These are phyloP conservation scores for Aureobasidium sp. DNA, from an alignment of 2,329 filamentous ascomycete species.

Conservation along the genomic window DNA sequence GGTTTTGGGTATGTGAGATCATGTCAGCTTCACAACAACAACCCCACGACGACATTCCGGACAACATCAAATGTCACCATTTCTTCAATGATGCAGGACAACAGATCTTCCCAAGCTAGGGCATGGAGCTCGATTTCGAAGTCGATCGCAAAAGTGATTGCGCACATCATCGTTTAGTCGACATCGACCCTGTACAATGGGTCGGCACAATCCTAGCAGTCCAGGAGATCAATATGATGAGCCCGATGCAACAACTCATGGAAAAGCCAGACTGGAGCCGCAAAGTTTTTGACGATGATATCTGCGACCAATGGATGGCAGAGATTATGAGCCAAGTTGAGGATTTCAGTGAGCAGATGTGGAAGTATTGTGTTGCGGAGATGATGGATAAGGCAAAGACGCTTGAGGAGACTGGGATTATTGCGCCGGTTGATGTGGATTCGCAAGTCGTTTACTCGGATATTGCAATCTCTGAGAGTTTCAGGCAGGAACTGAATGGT, in stretches of 20 bases:
- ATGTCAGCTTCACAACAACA: not conserved
- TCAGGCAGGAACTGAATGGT: constrained; percentile 38
- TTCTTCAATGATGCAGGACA: not conserved
- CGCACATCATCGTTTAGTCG: not conserved
- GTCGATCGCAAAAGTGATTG: not conserved
- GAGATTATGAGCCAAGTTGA: constrained; percentile 19
- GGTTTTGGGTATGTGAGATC: too few species aligned
- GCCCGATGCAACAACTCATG: constrained; percentile 26
- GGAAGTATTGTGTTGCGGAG: constrained; percentile 35
- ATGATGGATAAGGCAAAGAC: constrained; percentile 44
- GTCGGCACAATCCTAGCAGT: constrained; percentile 3
- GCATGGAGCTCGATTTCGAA: not conserved
- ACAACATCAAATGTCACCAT: not conserved
- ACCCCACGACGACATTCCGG: not conserved
- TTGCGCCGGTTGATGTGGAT: constrained; percentile 41
- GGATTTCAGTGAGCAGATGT: constrained; percentile 4
- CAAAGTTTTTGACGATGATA: constrained; percentile 26
- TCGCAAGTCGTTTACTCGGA: constrained; percentile 50
- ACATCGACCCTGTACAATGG: not conserved
- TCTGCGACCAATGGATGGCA: constrained; percentile 22
- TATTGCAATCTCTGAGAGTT: constrained; percentile 32
- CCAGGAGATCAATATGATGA: constrained; percentile 26
- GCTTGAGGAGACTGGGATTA: constrained; percentile 35
- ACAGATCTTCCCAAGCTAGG: not conserved
- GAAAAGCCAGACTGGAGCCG: constrained; percentile 29